Base-by-base conservation (phyloP, 805 yeast genomes). In the Saccharomycopsis selenospora region DNA sequence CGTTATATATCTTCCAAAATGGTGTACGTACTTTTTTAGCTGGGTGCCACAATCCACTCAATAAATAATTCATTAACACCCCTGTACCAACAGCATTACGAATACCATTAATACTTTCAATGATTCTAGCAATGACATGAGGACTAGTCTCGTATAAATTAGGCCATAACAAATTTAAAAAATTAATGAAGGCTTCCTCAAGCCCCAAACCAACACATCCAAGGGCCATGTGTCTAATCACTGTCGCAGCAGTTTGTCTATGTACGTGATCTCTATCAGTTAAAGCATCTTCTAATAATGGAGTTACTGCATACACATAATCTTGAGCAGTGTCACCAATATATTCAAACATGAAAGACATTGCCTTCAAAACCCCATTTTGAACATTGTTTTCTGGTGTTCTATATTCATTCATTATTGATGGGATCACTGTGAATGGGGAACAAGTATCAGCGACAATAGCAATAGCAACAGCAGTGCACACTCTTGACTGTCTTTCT, bases 381-480 rank as follows among this genome's bases (percentile, higher is more conserved):
- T 91, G 98, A 4, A 93, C 96, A 59, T 90, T 89, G 43, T 80
- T 78, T 53, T 90, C 97, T 0, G 96, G 96, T 2, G 86, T 83
- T 47, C 95, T 73, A 62, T 91, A 93, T 64, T 93, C 99, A 64
- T 91, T 89, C 95, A 93, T 85, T 45, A 93, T 68, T 0, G 96
- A 95, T 0, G 99, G 99, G 6, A 93, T 64, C 0, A 91, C 95
- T 0, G 97, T 87, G 65, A 85, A 93, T 0, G 98, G 96, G 0
- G 87, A 78, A 64, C 98, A 93, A 0, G 85, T 80, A 50, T 90
- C 93, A 0, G 98, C 98, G 6, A 93, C 95, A 56, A 93, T 89
- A 30, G 95, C 99, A 55, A 93, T 86, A 0, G 99, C 99, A 36
- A 93, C 97, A 4, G 99, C 96, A 0, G 98, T 88, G 63, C 96